phyloP scores from a whole-genome alignment of 768 basidiomycete genomes.

The Russula dissimulans region DNA sequence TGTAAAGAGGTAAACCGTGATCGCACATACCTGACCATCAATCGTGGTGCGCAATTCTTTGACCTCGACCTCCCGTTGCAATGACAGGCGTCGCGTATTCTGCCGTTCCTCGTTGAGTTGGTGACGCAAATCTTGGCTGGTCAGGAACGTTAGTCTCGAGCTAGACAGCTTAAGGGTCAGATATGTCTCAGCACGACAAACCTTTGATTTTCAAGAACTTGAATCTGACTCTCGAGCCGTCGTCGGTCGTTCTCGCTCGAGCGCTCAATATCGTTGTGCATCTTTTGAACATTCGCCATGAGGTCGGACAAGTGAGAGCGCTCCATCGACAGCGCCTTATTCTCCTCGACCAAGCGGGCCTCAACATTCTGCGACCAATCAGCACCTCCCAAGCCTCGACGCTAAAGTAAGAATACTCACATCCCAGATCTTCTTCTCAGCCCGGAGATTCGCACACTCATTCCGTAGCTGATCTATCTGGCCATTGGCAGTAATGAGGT shows the following conservation, averaged over 20 bases:
- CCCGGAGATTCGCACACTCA: slow-evolving; percentile 79
- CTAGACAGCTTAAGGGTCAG: background rate
- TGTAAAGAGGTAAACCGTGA: background rate
- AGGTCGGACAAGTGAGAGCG: slow-evolving; percentile 80
- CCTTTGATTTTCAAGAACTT: slow-evolving; percentile 72
- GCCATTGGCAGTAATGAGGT: slow-evolving; percentile 48
- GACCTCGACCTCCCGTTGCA: slow-evolving; percentile 74
- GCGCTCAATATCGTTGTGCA: slow-evolving; percentile 81
- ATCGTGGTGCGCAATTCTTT: slow-evolving; percentile 66
- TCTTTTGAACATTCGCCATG: slow-evolving; percentile 82
- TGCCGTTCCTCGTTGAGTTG: slow-evolving; percentile 74
- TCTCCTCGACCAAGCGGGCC: slow-evolving; percentile 74
- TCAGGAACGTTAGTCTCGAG: background rate
- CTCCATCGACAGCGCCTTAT: slow-evolving; percentile 69
- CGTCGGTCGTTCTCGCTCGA: slow-evolving; percentile 76
- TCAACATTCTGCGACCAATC: slow-evolving; percentile 53
- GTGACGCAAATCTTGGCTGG: slow-evolving; percentile 61
- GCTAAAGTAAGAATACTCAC: slow-evolving; percentile 32
- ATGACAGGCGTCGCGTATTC: slow-evolving; percentile 53
- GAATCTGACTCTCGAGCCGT: slow-evolving; percentile 70
- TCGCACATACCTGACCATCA: slow-evolving; percentile 52
- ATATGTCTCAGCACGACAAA: slow-evolving; percentile 29
- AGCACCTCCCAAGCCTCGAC: background rate
- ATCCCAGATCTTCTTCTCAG: slow-evolving; percentile 93
- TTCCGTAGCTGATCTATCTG: slow-evolving; percentile 71